Evolutionary conservation across 2,329 filamentous ascomycete species (phyloP), one percentile per base, ranked within the genome.

Genomic region (Thielaviopsis euricoi): DNA sequence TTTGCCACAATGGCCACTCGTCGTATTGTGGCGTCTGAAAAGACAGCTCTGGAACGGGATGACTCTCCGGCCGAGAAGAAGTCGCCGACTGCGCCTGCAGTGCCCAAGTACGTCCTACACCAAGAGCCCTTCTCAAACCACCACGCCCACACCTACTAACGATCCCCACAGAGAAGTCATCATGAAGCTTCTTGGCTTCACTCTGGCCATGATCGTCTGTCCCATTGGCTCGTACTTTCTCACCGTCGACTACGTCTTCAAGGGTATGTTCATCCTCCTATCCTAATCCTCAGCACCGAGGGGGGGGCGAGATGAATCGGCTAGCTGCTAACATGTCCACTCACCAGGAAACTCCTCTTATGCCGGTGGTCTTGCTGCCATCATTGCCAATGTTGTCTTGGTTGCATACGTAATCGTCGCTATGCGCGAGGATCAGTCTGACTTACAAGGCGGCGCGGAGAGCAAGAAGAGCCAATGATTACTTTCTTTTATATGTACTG

Each of bases 371-470:
- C 74, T 86, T 37, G 93, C 93, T 1, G 93, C 93, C 21, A 72
- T 97, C 55, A 82, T 94, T 69, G 93, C 93, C 13, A 98, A 98
- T 65, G 79, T 94, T 1, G 89, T 98, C 3, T 74, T 98, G 55
- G 79, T 97, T 59, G 82, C 79, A n/a, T 98, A 97, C 70, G 81
- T 97, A 50, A 73, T 96, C 58, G 88, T 95, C 21, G 93, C 93
- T 3, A 90, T 95, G 79, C 83, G 79, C 61, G 93, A 98, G 69
- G 93, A 97, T 66, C 73, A 79, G 63, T 71, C 72, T 2, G 76
- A 76, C 25, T 70, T 67, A 12, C 71, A 78, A 19, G 70, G 71
- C 62, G 61, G 66, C 40, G 65, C 66, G 48, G 72, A 75, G 57
- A 68, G 65, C 56, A 80, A 79, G 69, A 81, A 81, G 66, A 70